Conservation (phyloP, 2,329 filamentous ascomycete species). For the Blastomyces emzantsi region DNA sequence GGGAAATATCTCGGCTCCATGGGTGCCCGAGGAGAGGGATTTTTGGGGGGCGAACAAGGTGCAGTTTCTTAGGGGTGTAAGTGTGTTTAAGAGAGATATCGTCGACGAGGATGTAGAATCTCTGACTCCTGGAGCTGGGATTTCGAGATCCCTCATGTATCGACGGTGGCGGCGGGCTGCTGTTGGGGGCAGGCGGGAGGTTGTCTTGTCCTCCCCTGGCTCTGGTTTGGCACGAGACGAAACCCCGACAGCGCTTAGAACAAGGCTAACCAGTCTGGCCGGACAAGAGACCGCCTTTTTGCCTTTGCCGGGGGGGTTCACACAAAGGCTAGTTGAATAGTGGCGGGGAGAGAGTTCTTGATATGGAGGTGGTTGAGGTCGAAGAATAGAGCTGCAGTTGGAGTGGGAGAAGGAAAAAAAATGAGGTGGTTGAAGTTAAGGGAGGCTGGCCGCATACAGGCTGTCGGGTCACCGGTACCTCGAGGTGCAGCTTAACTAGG, state of each 20-base stretch:
- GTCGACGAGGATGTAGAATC: background rate
- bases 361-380: background rate
- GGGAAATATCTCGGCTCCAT: conserved; percentile 7
- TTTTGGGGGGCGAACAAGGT: background rate
- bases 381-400: background rate
- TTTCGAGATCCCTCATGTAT: conserved; percentile 6
- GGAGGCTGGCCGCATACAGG: background rate
- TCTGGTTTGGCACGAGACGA: too few relatives aligned
- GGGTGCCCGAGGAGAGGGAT: background rate
- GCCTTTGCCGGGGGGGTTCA: background rate
- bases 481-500: background rate
- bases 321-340: background rate
- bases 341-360: background rate
- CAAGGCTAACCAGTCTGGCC: background rate
- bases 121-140: background rate
- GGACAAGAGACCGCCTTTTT: background rate
- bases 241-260: conserved; percentile 4
- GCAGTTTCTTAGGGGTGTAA: background rate
- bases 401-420: background rate
- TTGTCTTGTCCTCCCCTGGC: too few relatives aligned
- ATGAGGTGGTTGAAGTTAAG: background rate
- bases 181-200: background rate
- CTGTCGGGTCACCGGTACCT: background rate
- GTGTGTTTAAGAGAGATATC: background rate
- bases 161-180: background rate